Conservation (phyloP, 768 basidiomycete genomes). For the Hydnum rufescens region DNA sequence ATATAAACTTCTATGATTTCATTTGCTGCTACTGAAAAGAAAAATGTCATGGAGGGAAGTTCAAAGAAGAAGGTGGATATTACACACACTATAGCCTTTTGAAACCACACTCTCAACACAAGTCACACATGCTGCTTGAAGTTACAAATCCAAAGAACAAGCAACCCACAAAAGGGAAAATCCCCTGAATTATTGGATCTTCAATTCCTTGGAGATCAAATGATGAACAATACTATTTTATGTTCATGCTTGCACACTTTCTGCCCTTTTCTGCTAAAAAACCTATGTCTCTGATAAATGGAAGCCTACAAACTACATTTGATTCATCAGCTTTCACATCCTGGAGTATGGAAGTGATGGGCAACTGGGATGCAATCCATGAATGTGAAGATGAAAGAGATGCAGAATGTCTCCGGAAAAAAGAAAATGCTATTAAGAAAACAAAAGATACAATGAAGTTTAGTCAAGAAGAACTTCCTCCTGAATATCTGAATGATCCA, state of each 20-base stretch:
- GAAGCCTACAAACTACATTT: neutral
- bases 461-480: neutral
- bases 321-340: conserved; percentile 6
- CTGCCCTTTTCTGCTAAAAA: conserved; percentile 9
- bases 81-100: conserved; percentile 1
- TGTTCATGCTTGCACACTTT: conserved; percentile 14
- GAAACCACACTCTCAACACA: conserved; percentile 1
- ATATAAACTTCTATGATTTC: conserved; percentile 18
- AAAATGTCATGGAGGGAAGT: conserved; percentile 1
- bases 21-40: conserved; percentile 9
- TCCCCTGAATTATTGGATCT: conserved; percentile 12
- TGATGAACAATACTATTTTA: conserved; percentile 1
- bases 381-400: conserved; percentile 19
- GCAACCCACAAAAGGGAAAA: neutral
- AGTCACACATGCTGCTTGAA: conserved; percentile 11
- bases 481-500: neutral
- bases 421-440: neutral
- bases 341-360: conserved; percentile 20
- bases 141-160: neutral
- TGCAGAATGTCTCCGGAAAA: conserved; percentile 15
- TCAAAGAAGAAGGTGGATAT: too few relatives aligned
- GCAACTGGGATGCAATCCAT: too few relatives aligned
- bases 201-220: conserved; percentile 7
- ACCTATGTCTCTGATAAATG: neutral
- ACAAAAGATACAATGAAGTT: neutral